Evolutionary conservation across 306 rosid species (phyloP).

Genomic region (Gillenia trifoliata): DNA sequence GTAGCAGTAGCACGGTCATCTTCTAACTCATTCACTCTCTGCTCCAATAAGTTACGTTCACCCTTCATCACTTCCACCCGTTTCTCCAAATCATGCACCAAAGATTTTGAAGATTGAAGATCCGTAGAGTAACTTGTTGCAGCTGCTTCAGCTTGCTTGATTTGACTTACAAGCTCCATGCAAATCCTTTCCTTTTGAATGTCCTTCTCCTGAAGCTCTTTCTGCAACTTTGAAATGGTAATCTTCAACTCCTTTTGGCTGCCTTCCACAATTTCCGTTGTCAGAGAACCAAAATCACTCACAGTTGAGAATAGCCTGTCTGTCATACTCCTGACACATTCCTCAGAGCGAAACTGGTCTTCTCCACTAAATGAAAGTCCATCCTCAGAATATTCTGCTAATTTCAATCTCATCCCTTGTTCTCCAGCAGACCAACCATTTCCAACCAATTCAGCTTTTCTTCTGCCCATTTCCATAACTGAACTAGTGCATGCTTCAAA

Average conservation of each 20-base stretch:
- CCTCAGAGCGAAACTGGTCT: constrained; percentile 43
- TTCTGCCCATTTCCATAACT: constrained; percentile 46
- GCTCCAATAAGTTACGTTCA: constrained; percentile 54
- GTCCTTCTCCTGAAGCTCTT: constrained; percentile 93
- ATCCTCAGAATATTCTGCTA: constrained; percentile 14
- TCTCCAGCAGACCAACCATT: constrained; percentile 31
- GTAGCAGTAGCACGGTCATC: constrained; percentile 40
- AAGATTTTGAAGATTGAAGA: constrained; percentile 60
- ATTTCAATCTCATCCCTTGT: constrained; percentile 16
- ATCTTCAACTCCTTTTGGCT: constrained; percentile 72
- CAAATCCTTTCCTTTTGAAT: constrained; percentile 73
- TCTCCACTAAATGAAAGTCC: constrained; percentile 18
- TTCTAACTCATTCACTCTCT: constrained; percentile 57
- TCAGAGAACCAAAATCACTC: constrained; percentile 55
- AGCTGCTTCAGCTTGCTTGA: constrained; percentile 79
- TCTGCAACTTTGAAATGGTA: constrained; percentile 60
- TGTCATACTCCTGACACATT: constrained; percentile 52
- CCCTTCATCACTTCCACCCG: constrained; percentile 42
- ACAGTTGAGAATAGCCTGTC: constrained; percentile 57
- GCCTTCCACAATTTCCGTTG: constrained; percentile 53
- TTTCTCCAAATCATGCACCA: constrained; percentile 55
- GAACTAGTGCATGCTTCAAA: constrained; percentile 60
- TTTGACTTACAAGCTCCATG: constrained; percentile 80
- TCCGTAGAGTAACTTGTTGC: constrained; percentile 49
- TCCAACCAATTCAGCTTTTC: constrained; percentile 63